These are phyloP conservation scores for Plasmodium gonderi DNA, from an alignment of 169 alveolate genomes.

Conservation along the genomic window DNA sequence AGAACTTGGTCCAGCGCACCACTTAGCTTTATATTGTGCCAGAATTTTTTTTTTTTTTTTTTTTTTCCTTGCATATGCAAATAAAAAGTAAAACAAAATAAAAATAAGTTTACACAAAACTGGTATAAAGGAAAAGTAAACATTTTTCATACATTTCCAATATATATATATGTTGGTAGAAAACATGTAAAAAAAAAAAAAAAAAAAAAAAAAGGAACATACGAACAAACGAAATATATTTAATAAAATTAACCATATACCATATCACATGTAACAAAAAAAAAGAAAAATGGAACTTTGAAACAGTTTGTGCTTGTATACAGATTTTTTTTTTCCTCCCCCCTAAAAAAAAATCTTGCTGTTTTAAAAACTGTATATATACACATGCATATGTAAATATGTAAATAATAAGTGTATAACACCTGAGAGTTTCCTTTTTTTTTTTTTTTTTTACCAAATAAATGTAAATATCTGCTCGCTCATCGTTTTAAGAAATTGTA, in stretches of 20 bases:
- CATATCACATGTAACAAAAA: not conserved
- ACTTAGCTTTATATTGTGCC: constrained; percentile 69
- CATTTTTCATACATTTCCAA: constrained; percentile 8
- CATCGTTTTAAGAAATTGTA: not conserved
- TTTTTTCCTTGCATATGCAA: constrained; percentile 3
- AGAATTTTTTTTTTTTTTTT: constrained; percentile 70
- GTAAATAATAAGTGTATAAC: not conserved
- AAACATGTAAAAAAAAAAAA: constrained; percentile 19
- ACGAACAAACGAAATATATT: not conserved
- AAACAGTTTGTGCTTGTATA: constrained; percentile 19
- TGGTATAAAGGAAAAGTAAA: not conserved
- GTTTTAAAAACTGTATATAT: constrained; percentile 20
- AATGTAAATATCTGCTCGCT: not conserved
- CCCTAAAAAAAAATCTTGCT: constrained; percentile 48
- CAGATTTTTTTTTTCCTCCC: constrained; percentile 18
- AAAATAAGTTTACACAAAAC: constrained; percentile 32
- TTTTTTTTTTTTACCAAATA: not conserved
- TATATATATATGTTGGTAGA: constrained; percentile 6
- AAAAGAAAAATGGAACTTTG: not conserved
- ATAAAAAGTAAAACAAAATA: constrained; percentile 8
- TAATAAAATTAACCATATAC: not conserved
- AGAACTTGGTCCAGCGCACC: constrained; percentile 57
- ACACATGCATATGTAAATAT: not conserved
- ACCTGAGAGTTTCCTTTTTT: not conserved
- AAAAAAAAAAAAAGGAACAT: constrained; percentile 21